Evolutionary conservation across 2,329 filamentous ascomycete species (phyloP), one percentile per base, ranked within the genome.

Genomic region (Diatrype stigma): DNA sequence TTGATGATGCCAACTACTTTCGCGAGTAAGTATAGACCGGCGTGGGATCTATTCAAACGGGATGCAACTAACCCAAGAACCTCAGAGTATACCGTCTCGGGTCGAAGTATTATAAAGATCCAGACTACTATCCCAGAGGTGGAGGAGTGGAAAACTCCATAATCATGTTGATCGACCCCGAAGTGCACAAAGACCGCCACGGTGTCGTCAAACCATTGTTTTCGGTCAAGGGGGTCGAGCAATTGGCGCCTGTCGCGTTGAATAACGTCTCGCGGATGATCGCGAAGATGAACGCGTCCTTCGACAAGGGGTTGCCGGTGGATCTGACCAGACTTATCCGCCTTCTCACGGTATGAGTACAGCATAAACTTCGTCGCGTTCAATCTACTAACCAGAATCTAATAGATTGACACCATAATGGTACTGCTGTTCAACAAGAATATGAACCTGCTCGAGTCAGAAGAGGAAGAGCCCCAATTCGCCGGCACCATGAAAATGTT

Each of bases 371-470:
- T 5, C 26, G n/a, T 30, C 26, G 10, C 26, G 26, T 30, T 10
- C 34, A 17, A n/a, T 17, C 37, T 40, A 19, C 17, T 40, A 40
- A 40, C 37, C 12, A 4, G 19, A 12, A 10, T 14, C 14, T 6
- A 16, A 30, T 42, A 55, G 51, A 49, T 56, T 12, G 54, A 56
- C 37, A 54, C 54, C 19, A 56, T 56, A 8, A 56, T 54, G 54
- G 30, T 21, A 7, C 38, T 56, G 3, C 47, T 56, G 46, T 51
- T 51, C 8, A 51, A 52, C 14, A 51, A 52, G 30, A 23, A 47
- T 2, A 45, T 54, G 17, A 40, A 45, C n/a, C 21, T 54, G n/a
- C 51, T 51, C 11, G 51, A 26, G 37, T 40, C 17, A 17, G 37
- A 40, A 40, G 37, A 40, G 12, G 49, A 52, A 22, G 49, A 56